Evolutionary conservation across 345 rosid genomes (phyloP), one percentile per base, ranked within the genome.

Genomic region (Eutrema japonicum): DNA sequence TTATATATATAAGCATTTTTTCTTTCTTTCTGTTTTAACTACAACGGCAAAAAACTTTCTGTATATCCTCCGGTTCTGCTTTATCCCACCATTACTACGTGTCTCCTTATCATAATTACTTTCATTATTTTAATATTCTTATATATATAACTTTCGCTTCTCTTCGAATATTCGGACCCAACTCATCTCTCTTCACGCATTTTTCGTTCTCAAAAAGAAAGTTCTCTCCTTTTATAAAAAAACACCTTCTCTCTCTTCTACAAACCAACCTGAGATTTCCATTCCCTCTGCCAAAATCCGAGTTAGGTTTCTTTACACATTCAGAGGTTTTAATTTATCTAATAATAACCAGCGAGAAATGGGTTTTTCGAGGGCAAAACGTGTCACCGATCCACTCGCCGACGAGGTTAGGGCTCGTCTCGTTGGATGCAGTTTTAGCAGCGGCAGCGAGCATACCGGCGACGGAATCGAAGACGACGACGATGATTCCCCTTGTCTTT

Each of bases 371-470:
- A 78, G 86, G 52, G 18, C 85, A 2, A 87, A 86, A 68, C 84
- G 92, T 64, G 84, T 85, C 47, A 81, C 93, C 6, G 85, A 77
- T 61, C 88, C 88, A 35, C 89, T 91, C 18, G 81, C 78, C 10
- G 90, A 85, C 14, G 76, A 82, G 53, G 96, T 84, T 45, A 87
- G 64, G 72, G 93, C 93, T 51, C 88, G 86, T 64, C 85, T 94
- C 74, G 68, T 85, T 64, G 82, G 85, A 18, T 63, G 33, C 16
- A 79, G 81, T 45, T 77, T 35, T 50, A 94, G 93, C 79, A 88
- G 96, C 75, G 96, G 95, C 12, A 89, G 97, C 72, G 95, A 94
- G 5, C 91, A 89, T 37, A 89, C 93, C 36, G 85, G 73, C 14
- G 82, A 77, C 47, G 83, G 74, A 18, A 27, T 66, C n/a, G 74